Evolutionary conservation across 2,329 filamentous ascomycete genomes (phyloP), one percentile per base, ranked within the genome.

Genomic region (Venturia asperata): DNA sequence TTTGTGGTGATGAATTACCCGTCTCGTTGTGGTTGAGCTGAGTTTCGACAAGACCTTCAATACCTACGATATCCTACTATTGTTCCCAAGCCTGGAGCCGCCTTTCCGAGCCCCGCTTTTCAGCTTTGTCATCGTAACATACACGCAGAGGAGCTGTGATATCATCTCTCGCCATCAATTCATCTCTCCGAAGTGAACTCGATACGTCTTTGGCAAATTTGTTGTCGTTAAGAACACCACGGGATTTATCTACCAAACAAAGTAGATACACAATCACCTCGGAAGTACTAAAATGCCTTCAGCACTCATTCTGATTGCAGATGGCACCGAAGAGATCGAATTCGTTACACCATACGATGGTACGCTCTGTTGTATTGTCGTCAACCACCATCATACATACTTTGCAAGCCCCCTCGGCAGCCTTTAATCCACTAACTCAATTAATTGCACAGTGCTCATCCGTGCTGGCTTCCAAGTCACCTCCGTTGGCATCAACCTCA

Each of bases 241-340:
- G n/a, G n/a, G n/a, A n/a, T n/a, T n/a, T 13, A 11, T 43, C 37
- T 39, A 39, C 11, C 37, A 39, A 5, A 15, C 39, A 41, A 10
- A 10, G 10, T 3, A 15, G 39, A 41, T 41, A 45, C 42, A 45
- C 42, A 2, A 3, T 45, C 17, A 17, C 6, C 7, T 45, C 7
- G 42, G n/a, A 27, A 27, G n/a, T 41, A 41, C 15, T 21, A 69
- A 3, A 11, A 75, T 73, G 73, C 73, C 72, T 5, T 73, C 72
- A 68, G 75, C 74, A 21, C 67, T 77, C 17, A 71, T 77, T 3
- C 69, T 77, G 10, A 68, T 77, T 17, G 74, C 75, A 3, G 74
- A 77, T 68, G 76, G 75, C 47, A 72, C 71, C 0, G 76, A 77
- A 67, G 76, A 77, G 68, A 77, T 77, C 65, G 75, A 77, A 64